phyloP scores from a whole-genome alignment of 1,284 basidiomycete species.

The Rugosomyces carneus region DNA sequence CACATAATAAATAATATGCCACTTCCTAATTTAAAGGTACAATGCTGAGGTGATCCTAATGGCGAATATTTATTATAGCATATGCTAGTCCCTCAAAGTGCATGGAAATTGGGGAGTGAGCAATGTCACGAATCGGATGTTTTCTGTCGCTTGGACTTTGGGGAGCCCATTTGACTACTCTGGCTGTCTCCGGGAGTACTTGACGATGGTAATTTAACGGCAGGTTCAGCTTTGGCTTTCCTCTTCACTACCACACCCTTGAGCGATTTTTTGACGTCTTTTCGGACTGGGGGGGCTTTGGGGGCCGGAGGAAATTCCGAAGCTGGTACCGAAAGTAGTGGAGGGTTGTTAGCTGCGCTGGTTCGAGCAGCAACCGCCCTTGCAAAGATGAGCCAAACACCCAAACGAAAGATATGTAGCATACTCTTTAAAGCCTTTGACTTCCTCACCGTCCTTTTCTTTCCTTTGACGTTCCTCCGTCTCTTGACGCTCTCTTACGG shows the following conservation, averaged over 20 bases:
- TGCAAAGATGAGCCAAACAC: slow-evolving; percentile 7
- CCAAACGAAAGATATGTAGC: slow-evolving; percentile 16
- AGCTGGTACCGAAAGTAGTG: slow-evolving; percentile 28
- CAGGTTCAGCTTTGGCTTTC: slow-evolving; percentile 40
- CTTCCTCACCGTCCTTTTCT: slow-evolving; percentile 74
- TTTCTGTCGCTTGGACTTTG: slow-evolving; percentile 51
- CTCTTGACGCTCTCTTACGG: slow-evolving; percentile 69
- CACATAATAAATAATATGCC: too few relatives aligned
- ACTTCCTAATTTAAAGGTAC: too few relatives aligned
- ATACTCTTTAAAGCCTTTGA: slow-evolving; percentile 75
- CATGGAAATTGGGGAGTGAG: too few relatives aligned
- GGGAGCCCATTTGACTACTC: slow-evolving; percentile 18
- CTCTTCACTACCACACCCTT: slow-evolving; percentile 80
- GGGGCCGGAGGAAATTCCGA: slow-evolving; percentile 21
- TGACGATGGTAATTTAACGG: slow-evolving; percentile 12
- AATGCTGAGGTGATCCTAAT: too few relatives aligned
- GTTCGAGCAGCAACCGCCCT: slow-evolving; percentile 74
- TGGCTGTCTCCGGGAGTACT: slow-evolving; percentile 10
- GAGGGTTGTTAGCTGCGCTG: slow-evolving; percentile 44
- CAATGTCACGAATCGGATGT: slow-evolving; percentile 5
- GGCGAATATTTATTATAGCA: too few relatives aligned
- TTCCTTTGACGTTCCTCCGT: slow-evolving; percentile 70
- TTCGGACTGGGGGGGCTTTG: slow-evolving; percentile 30
- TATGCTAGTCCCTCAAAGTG: too few relatives aligned
- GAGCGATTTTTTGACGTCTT: slow-evolving; percentile 54